Percentiles rank a stretch among this genome's conserved stretches.
These are phyloP conservation scores for sweet orange (Citrus sinensis) DNA, from an alignment of 345 rosid genomes.

Conservation along the genomic window DVS_A1.0 CM039162.1:27839001-27839500, in stretches of 20 bases:
- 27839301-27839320: background rate
- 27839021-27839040: background rate
- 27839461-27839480: conserved; percentile 79
- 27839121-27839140: background rate
- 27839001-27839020: background rate
- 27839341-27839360: background rate
- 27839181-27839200: background rate
- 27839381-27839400: conserved; percentile 63
- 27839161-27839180: background rate
- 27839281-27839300: background rate
- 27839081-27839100: background rate
- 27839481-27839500: conserved; percentile 81
- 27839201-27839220: background rate
- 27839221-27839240: background rate
- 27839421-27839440: conserved; percentile 93
- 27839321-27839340: background rate
- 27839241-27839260: background rate
- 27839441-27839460: conserved; percentile 89
- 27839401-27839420: conserved; percentile 74
- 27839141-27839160: too few relatives aligned
- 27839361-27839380: conserved; percentile 26
- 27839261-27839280: background rate
- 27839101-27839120: background rate
- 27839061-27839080: too few relatives aligned
- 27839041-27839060: background rate